Conservation (phyloP, 78 protist genomes). For the Protostelium mycophagum region DNA sequence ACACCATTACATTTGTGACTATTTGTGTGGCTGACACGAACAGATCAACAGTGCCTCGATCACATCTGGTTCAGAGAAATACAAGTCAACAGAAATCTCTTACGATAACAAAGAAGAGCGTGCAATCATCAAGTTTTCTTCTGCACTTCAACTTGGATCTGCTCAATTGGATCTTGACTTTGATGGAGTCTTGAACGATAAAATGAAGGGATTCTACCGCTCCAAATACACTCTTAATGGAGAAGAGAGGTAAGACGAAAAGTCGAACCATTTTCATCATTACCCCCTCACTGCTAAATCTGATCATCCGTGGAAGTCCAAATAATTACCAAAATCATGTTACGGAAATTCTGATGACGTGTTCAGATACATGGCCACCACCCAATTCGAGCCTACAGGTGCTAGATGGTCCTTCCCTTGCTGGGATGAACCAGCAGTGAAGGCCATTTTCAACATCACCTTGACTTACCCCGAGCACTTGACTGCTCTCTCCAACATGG, state of each 20-base stretch:
- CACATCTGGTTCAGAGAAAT: constrained; percentile 2
- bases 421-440: constrained; percentile 84
- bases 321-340: not conserved
- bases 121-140: constrained; percentile 9
- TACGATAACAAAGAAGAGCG: constrained; percentile 13
- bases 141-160: constrained; percentile 2
- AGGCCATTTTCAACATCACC: constrained; percentile 74
- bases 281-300: no score
- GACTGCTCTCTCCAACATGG: constrained; percentile 39
- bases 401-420: constrained; percentile 85
- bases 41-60: constrained; percentile 7
- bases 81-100: not conserved
- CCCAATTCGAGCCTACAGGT: constrained; percentile 92
- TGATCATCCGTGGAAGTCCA: no score
- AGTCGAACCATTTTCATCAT: not conserved
- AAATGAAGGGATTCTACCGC: constrained; percentile 55
- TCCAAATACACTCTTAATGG: constrained; percentile 40
- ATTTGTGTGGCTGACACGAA: not conserved
- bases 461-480: not conserved
- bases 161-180: constrained; percentile 2
- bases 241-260: constrained; percentile 23
- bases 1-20: not conserved
- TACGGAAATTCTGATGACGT: constrained; percentile 14
- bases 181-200: constrained; percentile 34
- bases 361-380: constrained; percentile 43